Base-by-base conservation (phyloP, 352 stramenopile species). In the Bremia lactucae region DNA sequence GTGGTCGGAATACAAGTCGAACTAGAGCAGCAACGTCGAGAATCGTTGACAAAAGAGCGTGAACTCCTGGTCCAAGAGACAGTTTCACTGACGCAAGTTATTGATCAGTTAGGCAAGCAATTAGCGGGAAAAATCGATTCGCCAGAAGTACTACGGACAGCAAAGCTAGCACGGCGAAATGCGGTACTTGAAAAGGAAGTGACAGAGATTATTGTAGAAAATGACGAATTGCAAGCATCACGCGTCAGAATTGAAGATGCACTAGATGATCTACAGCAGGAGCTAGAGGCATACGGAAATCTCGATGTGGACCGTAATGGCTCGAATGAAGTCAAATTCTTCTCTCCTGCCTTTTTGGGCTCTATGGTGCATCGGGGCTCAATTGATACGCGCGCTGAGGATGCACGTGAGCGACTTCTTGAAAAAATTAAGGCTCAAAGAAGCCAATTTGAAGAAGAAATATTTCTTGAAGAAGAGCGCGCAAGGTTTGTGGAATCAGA, bases 101-200 rank as follows among this genome's bases (percentile, higher is more conserved):
- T 90, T 11, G 57, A 81, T 16, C 65, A 86, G 42, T 59, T 90
- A 5, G 63, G 61, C 13, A 59, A 69, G 14, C 74, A 87, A 59
- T 47, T 65, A 28, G 48, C 55, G 13, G 75, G 78, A 2, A 36
- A 69, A 31, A 60, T 87, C 11, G 70, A 81, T 25, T 90, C 78
- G 4, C 55, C 65, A 13, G 78, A 90, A 45, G 68, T 84, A 13
- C 31, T 60, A 24, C 72, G 74, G 25, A 76, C 72, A 2, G 59
- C 61, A 23, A 70, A 85, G 29, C 31, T 90, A 21, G 63, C 50
- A 16, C 58, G 63, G 19, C 60, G 68, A 31, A 80, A 78, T 31
- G 57, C 39, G 0, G 65, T 66, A 4, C 58, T 90, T 0, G 73
- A 83, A 40, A 78, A 85, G 15, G 75, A 90, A 40, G 79, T 90